Evolutionary conservation across 129 eudicot species (phyloP).

Genomic region (Logfia minima): DNA sequence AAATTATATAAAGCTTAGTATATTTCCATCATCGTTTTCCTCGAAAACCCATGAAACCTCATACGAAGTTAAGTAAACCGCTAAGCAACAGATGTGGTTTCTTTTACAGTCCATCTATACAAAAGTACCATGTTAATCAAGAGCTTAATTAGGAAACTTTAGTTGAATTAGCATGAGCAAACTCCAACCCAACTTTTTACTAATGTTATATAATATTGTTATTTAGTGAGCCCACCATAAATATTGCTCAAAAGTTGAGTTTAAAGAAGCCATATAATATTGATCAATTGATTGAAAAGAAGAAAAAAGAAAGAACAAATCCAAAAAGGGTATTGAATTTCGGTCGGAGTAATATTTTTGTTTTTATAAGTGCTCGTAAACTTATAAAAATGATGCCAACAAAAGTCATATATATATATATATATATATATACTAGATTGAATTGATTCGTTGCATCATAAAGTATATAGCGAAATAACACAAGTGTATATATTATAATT

Average conservation of each 20-base stretch:
- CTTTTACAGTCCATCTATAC: too few species aligned
- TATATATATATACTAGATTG: too few species aligned
- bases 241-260: conserved; percentile 21
- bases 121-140: too few species aligned
- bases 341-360: conserved; percentile 33
- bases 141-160: background rate
- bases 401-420: background rate
- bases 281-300: conserved; percentile 2
- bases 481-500: too few species aligned
- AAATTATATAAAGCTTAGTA: too few species aligned
- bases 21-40: too few species aligned
- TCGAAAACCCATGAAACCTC: too few species aligned
- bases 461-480: too few species aligned
- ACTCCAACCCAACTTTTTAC: background rate
- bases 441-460: background rate
- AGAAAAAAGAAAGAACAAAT: background rate
- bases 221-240: conserved; percentile 13
- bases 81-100: too few species aligned
- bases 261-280: background rate
- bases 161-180: background rate
- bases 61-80: too few species aligned
- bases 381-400: background rate
- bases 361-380: conserved; percentile 12
- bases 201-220: background rate
- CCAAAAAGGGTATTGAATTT: conserved; percentile 32